phyloP scores from a whole-genome alignment of 2,329 filamentous ascomycete genomes.

The Clonostachys chloroleuca region DNA sequence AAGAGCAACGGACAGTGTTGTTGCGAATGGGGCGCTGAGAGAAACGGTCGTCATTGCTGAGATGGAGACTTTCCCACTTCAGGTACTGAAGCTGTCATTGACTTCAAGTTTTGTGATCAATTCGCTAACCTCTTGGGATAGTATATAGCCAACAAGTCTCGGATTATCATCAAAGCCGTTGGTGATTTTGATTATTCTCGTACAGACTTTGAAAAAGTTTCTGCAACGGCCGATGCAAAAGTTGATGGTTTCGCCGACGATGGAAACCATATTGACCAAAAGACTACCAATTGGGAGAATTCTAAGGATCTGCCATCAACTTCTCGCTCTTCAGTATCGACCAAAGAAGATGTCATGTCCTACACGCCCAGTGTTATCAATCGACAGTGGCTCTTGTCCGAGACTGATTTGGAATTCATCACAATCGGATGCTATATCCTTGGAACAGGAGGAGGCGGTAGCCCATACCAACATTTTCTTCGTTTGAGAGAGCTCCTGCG shows the following conservation, averaged over 20 bases:
- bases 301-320: slow-evolving; percentile 23
- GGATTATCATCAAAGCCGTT: slow-evolving; percentile 54
- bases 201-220: background rate
- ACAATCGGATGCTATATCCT: slow-evolving; percentile 56
- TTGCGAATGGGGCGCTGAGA: slow-evolving; percentile 38
- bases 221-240: background rate
- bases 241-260: slow-evolving; percentile 1
- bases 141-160: slow-evolving; percentile 48
- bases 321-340: slow-evolving; percentile 3
- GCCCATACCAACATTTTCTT: slow-evolving; percentile 47
- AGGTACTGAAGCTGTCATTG: slow-evolving; percentile 8
- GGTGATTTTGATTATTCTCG: slow-evolving; percentile 45
- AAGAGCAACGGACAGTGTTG: slow-evolving; percentile 35
- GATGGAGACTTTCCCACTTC: slow-evolving; percentile 50
- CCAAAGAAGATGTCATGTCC: background rate
- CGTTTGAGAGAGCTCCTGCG: slow-evolving; percentile 45
- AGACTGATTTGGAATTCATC: slow-evolving; percentile 54
- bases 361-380: slow-evolving; percentile 45
- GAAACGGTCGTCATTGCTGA: slow-evolving; percentile 43
- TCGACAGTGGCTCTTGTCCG: slow-evolving; percentile 52
- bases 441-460: slow-evolving; percentile 56
- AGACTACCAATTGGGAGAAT: background rate
- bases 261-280: background rate
- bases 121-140: slow-evolving; percentile 8
- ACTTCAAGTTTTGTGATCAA: too few relatives aligned